Evolutionary conservation across 2,329 filamentous ascomycete species (phyloP), one percentile per base, ranked within the genome.

Genomic region (Beauveria caledonica): DNA sequence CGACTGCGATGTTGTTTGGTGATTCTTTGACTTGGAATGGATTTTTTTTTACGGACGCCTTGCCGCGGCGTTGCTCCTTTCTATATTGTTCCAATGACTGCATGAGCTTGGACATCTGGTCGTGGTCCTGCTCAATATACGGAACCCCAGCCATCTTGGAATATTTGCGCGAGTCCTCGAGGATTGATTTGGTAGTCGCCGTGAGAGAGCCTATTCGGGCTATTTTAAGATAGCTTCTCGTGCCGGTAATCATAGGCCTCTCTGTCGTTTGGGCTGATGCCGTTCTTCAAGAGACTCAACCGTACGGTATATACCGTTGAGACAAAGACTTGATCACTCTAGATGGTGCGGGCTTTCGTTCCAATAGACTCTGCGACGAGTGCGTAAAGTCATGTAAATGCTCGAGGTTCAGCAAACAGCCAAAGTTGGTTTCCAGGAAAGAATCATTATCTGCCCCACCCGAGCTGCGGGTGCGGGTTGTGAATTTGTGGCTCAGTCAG

Each of bases 31-130:
- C 83, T 1, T 78, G 67, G 70, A 90, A 99, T 3, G 83, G 88
- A n/a, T 83, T 85, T 77, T 92, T 95, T 73, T 88, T 94, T 76
- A 88, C 88, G 19, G 83, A 86, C 71, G 91, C 90, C 2, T 78
- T 78, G 44, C 79, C 81, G 64, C 83, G 86, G 62, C 76, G 74
- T 62, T 83, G 80, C 62, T 76, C 74, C 68, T 85, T 83, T 49
- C 77, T 75, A 19, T 78, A 78, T 11, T 74, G 73, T 50, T 90
- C 84, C 19, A 96, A 80, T 25, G 77, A 77, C 25, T 78, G 77
- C 21, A 95, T 73, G 67, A 97, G 81, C 57, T 80, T 76, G 3
- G 82, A 76, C 60, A 94, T 81, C 67, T 89, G 81, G 52, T 86
- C 78, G 10, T 80, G 77, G 70, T 96, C 84, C 74, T 97, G 93